phyloP scores from a whole-genome alignment of 2,329 filamentous ascomycete species.

The Botrytis aclada region DNA sequence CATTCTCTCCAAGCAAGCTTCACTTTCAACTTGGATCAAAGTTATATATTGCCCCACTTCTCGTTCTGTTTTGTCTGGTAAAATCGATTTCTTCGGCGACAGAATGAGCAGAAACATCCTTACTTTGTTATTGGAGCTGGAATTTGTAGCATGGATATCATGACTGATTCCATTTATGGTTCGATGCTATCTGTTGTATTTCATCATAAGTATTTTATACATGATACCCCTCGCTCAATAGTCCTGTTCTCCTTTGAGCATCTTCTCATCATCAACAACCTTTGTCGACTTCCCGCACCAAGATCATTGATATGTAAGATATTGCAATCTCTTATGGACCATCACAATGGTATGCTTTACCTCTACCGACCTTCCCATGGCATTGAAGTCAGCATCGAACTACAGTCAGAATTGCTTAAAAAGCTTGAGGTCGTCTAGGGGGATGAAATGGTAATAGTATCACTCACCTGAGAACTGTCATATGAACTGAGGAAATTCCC shows the following conservation, averaged over 20 bases:
- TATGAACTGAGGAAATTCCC: background rate
- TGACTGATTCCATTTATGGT: background rate
- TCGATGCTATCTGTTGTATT: background rate
- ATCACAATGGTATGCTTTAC: background rate
- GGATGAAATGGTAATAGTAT: background rate
- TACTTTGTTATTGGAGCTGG: background rate
- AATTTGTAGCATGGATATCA: background rate
- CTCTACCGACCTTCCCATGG: background rate
- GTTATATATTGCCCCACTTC: background rate
- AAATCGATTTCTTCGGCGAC: too few species aligned
- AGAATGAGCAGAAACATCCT: background rate
- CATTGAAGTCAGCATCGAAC: background rate
- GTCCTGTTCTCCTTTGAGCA: fast-evolving
- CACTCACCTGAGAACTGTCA: background rate
- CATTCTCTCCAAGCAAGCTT: background rate
- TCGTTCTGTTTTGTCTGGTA: too few species aligned
- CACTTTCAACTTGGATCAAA: background rate
- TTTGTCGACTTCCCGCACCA: background rate
- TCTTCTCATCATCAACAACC: background rate
- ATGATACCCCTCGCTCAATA: background rate
- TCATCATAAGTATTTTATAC: background rate
- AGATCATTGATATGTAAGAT: background rate
- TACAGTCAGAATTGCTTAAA: background rate
- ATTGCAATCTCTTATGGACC: background rate
- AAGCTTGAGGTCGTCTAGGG: too few species aligned